These are phyloP conservation scores for Chalciporus pseudorubinellus DNA, from an alignment of 768 basidiomycete genomes.

Conservation along the genomic window DNA sequence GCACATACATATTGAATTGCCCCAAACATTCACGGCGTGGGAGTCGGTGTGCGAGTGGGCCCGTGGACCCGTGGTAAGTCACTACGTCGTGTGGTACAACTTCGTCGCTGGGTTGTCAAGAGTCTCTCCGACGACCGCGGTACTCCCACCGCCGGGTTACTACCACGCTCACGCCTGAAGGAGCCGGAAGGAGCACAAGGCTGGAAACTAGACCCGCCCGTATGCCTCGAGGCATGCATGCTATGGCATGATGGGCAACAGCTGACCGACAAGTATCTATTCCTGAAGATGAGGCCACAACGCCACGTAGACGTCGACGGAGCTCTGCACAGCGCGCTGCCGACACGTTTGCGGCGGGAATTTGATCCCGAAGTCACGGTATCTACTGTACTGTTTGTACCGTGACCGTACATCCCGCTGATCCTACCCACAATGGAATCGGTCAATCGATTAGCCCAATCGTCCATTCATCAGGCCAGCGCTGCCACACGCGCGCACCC, in stretches of 20 bases:
- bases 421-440: too few species aligned
- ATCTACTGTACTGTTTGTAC: too few species aligned
- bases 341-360: too few species aligned
- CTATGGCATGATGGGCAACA: neutral
- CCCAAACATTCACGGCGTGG: conserved; percentile 5
- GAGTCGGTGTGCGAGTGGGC: conserved; percentile 4
- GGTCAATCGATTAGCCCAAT: neutral
- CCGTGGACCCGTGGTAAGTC: too few species aligned
- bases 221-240: conserved; percentile 14
- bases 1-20: neutral
- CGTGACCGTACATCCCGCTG: too few species aligned
- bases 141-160: neutral
- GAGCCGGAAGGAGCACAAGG: too few species aligned
- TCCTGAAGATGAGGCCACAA: neutral
- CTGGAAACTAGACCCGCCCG: conserved; percentile 1
- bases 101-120: neutral
- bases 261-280: neutral
- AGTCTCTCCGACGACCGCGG: conserved; percentile 14
- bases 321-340: too few species aligned
- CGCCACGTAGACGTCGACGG: too few species aligned
- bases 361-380: too few species aligned
- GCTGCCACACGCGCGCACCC: too few species aligned
- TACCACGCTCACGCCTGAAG: neutral
- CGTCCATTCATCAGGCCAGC: too few species aligned
- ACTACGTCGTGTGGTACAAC: neutral